Conservation (phyloP, 208 protist genomes). For the Acanthamoeba royreba region DNA sequence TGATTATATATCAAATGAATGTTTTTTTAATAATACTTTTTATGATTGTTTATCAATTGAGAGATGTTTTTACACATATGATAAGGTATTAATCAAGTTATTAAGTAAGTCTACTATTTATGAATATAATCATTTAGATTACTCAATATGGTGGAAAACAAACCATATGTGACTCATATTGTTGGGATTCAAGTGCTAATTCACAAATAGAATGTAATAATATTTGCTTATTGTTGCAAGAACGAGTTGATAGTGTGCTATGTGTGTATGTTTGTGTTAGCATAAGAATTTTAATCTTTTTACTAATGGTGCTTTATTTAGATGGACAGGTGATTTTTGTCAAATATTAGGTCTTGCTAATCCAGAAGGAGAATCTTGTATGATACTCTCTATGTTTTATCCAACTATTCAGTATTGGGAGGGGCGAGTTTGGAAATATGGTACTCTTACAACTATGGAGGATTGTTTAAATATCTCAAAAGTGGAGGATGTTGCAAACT, state of each 20-base stretch:
- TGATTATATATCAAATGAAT: not conserved
- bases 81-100: too few species aligned
- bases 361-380: too few species aligned
- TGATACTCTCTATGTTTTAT: too few species aligned
- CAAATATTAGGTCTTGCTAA: too few species aligned
- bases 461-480: not conserved
- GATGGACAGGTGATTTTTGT: too few species aligned
- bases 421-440: not conserved
- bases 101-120: too few species aligned
- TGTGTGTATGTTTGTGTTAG: too few species aligned
- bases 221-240: not conserved
- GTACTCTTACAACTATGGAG: not conserved
- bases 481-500: too few species aligned
- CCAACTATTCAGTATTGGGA: not conserved
- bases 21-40: not conserved
- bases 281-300: too few species aligned
- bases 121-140: not conserved
- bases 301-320: too few species aligned
- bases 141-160: not conserved
- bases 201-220: not conserved
- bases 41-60: too few species aligned
- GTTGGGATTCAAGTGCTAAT: not conserved
- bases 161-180: not conserved
- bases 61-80: not conserved
- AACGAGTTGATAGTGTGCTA: not conserved